A percentile compares a stretch with the other conserved stretches of the same genome.
Evolutionary conservation across 176 grass and related monocot genomes (phyloP).

Genomic region (Hyparrhenia diplandra): DNA sequence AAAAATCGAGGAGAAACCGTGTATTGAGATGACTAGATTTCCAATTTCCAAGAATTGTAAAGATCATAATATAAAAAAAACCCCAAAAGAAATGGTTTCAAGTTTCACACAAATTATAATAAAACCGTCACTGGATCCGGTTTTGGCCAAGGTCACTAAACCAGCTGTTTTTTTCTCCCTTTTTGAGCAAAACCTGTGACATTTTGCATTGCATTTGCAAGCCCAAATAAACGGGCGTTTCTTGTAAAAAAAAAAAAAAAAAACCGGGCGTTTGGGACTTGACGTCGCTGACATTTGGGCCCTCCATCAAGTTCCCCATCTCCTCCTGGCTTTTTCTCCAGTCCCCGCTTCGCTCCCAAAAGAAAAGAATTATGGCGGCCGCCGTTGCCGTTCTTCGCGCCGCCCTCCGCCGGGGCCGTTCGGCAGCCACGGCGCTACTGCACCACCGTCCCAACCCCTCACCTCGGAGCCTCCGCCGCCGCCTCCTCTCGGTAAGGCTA

Average conservation of each 20-base stretch:
- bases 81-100: too few species aligned
- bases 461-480: background rate
- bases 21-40: too few species aligned
- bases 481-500: slow-evolving; percentile 1
- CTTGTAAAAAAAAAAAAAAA: too few species aligned
- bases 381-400: slow-evolving; percentile 15
- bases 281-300: background rate
- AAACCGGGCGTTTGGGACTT: background rate
- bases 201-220: background rate
- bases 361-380: slow-evolving; percentile 7
- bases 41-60: too few species aligned
- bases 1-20: too few species aligned
- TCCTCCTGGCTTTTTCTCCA: background rate
- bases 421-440: background rate
- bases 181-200: too few species aligned
- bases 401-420: slow-evolving; percentile 31
- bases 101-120: too few species aligned
- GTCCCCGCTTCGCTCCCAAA: background rate
- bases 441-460: background rate
- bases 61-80: too few species aligned
- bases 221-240: background rate
- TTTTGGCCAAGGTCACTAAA: too few species aligned
- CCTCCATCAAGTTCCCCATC: background rate
- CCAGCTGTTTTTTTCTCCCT: too few species aligned
- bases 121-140: too few species aligned